Base-by-base conservation (phyloP, 2,329 filamentous ascomycete genomes). In the Xylariaceae sp. region DNA sequence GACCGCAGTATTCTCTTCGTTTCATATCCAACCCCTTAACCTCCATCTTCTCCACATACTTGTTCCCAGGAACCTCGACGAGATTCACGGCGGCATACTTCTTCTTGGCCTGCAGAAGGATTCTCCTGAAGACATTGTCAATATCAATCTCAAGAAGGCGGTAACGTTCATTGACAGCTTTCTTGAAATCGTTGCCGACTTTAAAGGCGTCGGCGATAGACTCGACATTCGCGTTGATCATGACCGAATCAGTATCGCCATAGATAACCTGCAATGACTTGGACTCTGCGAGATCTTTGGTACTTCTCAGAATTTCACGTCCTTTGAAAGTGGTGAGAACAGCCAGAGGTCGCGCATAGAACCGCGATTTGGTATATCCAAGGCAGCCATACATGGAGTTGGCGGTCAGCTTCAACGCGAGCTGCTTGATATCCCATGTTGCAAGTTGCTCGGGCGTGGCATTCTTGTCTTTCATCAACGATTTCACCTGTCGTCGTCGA, bases 341-440 rank as follows among this genome's bases (percentile, higher is more conserved):
- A 52, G 94, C 94, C 44, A 99, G 79, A 11, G 94, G 94, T 51
- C 94, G 86, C 53, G 94, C 94, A 66, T 99, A 99, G 75, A 99
- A 99, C 46, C 94, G 89, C 51, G 94, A 97, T 68, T 92, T 96
- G 12, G 90, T 93, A 69, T 97, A 99, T 62, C 94, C 94, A 70
- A 99, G 76, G 80, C 94, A 99, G 62, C 94, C 94, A 71, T 99
- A 99, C 95, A 99, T 99, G 60, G 93, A 97, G 75, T 99, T 99
- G 66, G 94, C 94, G 41, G 95, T 99, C 47, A 99, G 83, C 74
- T 99, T 99, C 65, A 99, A 75, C 28, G 94, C 95, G 69, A 96
- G 79, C 72, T 99, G 94, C 74, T 96, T 97, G 66, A 97, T 97
- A 61, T 99, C 94, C 92, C 93, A 99, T 0, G 93, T 91, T 3